phyloP scores from a whole-genome alignment of 331 rosid species.

The Pyrus hybrid region DNA sequence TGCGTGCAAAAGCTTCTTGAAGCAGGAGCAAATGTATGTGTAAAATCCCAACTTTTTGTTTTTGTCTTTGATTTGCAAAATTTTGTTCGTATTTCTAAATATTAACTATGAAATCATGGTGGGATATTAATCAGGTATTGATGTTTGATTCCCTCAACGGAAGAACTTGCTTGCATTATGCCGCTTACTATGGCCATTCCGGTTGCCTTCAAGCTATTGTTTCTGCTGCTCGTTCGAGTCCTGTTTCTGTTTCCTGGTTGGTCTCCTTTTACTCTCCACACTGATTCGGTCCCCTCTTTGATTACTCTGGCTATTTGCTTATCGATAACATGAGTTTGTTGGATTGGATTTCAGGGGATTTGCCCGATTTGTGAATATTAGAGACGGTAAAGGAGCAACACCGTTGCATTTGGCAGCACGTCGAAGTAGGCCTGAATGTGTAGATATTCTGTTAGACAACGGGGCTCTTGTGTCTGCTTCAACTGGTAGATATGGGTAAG shows the following conservation, averaged over 20 bases:
- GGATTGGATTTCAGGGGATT: conserved; percentile 58
- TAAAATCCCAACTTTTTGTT: not conserved
- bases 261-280: conserved; percentile 6
- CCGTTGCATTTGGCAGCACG: conserved; percentile 89
- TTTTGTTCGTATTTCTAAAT: not conserved
- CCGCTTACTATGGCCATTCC: conserved; percentile 76
- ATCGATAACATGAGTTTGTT: not conserved
- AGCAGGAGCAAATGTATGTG: conserved; percentile 76
- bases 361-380: conserved; percentile 78
- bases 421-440: conserved; percentile 67
- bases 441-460: conserved; percentile 55
- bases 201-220: conserved; percentile 74
- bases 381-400: conserved; percentile 81
- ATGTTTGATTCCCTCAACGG: conserved; percentile 73
- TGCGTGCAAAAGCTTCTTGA: conserved; percentile 70
- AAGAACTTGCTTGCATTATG: conserved; percentile 92
- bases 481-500: conserved; percentile 76
- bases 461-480: conserved; percentile 94
- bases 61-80: not conserved
- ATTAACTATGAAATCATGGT: conserved; percentile 2
- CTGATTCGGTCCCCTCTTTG: not conserved
- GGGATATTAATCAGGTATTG: conserved; percentile 50
- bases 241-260: conserved; percentile 82
- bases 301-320: not conserved
- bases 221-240: conserved; percentile 65